phyloP scores from a whole-genome alignment of 106 monocot species.

The Apostasia ramifera region DNA sequence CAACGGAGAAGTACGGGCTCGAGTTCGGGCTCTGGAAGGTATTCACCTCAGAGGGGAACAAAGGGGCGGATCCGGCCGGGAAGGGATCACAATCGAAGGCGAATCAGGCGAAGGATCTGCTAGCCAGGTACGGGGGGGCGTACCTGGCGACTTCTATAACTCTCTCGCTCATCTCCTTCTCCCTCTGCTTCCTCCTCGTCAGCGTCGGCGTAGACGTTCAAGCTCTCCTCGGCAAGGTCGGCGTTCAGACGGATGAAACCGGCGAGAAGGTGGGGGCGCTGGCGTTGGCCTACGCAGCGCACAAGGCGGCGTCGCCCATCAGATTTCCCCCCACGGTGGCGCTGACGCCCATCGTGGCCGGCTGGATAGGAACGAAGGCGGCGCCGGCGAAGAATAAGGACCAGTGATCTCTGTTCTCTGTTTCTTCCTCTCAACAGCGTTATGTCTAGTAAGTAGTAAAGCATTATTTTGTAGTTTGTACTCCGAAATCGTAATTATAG shows the following conservation, averaged over 20 bases:
- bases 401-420: slow-evolving; percentile 6
- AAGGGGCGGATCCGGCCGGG: slow-evolving; percentile 10
- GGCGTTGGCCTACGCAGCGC: slow-evolving; percentile 87
- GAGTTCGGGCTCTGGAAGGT: slow-evolving; percentile 97
- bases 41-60: slow-evolving; percentile 4
- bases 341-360: slow-evolving; percentile 84
- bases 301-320: slow-evolving; percentile 93
- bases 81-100: slow-evolving; percentile 54
- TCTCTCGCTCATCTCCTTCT: slow-evolving; percentile 86
- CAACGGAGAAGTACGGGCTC: slow-evolving; percentile 78
- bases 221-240: slow-evolving; percentile 70
- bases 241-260: slow-evolving; percentile 55
- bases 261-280: slow-evolving; percentile 87
- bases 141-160: slow-evolving; percentile 92
- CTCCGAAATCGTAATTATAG: no score
- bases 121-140: slow-evolving; percentile 89
- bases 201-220: slow-evolving; percentile 80
- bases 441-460: no score
- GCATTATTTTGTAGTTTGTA: no score
- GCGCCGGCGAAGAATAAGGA: slow-evolving; percentile 16
- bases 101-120: slow-evolving; percentile 79
- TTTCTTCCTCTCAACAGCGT: no score
- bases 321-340: slow-evolving; percentile 94
- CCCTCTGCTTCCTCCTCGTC: slow-evolving; percentile 78
- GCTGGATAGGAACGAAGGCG: slow-evolving; percentile 81